Evolutionary conservation across 2,329 filamentous ascomycete species (phyloP).

Genomic region (Fusarium sp.): DNA sequence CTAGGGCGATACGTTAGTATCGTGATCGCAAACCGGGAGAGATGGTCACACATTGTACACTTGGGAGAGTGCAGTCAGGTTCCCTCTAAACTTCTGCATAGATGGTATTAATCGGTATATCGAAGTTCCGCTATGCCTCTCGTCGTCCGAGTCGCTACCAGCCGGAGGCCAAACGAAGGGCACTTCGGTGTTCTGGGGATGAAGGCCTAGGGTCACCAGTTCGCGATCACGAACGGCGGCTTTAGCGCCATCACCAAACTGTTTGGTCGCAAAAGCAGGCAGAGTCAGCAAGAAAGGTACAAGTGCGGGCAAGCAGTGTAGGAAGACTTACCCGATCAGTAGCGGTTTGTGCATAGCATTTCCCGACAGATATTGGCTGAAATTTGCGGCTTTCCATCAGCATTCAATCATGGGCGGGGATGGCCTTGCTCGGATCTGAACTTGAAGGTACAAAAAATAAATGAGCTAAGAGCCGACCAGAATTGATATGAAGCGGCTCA

Average conservation of each 20-base stretch:
- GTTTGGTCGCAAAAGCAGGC: conserved; percentile 11
- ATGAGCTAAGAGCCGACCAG: not conserved
- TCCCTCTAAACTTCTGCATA: conserved; percentile 60
- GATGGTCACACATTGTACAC: conserved; percentile 60
- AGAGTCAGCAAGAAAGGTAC: conserved; percentile 9
- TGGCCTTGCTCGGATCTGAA: conserved; percentile 12
- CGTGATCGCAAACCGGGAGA: not conserved
- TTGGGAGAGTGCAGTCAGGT: conserved; percentile 69
- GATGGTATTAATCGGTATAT: conserved; percentile 48
- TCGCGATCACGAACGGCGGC: conserved; percentile 52
- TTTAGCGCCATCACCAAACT: conserved; percentile 54
- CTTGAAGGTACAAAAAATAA: not conserved
- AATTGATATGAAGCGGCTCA: not conserved
- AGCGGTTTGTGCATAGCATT: conserved; percentile 53
- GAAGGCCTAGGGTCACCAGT: conserved; percentile 41
- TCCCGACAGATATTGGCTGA: conserved; percentile 49
- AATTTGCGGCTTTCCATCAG: conserved; percentile 45
- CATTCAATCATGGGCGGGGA: conserved; percentile 35
- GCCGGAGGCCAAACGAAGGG: conserved; percentile 47
- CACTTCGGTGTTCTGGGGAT: conserved; percentile 38
- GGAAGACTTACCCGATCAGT: conserved; percentile 48
- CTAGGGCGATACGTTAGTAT: conserved; percentile 46
- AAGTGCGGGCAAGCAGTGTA: not conserved
- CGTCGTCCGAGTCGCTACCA: conserved; percentile 40
- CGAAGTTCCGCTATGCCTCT: conserved; percentile 33